These are phyloP conservation scores for Corymbia citriodora DNA, from an alignment of 441 rosid species.

Conservation along the genomic window DNA sequence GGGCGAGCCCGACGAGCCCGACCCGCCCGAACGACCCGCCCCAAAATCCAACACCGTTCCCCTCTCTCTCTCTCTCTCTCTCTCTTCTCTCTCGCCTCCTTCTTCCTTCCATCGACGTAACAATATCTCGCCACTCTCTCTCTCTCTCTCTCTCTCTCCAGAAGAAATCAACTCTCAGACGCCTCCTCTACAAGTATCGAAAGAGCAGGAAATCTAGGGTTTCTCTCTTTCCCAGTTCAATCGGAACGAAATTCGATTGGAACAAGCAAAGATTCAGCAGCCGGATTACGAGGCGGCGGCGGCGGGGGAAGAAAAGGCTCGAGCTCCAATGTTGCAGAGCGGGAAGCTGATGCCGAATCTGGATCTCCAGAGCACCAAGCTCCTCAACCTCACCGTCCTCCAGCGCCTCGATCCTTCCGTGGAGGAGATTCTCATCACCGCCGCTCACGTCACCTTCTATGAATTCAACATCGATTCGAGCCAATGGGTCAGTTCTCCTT, in stretches of 20 bases:
- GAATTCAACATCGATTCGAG: slow-evolving; percentile 84
- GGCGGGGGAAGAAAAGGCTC: background rate
- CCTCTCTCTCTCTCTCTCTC: background rate
- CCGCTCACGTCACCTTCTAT: slow-evolving; percentile 94
- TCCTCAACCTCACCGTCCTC: slow-evolving; percentile 88
- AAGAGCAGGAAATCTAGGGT: background rate
- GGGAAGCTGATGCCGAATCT: slow-evolving; percentile 92
- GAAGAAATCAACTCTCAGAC: background rate
- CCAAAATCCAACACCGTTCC: background rate
- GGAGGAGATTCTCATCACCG: slow-evolving; percentile 91
- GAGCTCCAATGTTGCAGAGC: slow-evolving; percentile 45
- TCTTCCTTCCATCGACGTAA: background rate
- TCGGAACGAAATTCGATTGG: background rate
- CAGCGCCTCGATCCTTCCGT: slow-evolving; percentile 86
- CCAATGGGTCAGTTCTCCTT: slow-evolving; percentile 70
- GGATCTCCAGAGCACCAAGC: slow-evolving; percentile 77
- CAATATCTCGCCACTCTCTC: background rate
- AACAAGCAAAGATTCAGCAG: background rate
- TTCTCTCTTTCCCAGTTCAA: background rate
- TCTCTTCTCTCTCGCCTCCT: background rate
- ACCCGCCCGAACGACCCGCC: background rate
- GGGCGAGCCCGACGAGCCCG: background rate
- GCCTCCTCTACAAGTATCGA: background rate
- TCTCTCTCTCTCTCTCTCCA: background rate
- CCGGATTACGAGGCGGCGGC: background rate